Evolutionary conservation across 257 asterid species (phyloP), one percentile per base, ranked within the genome.

Genomic region (Fraxinus quadrangulata): DNA sequence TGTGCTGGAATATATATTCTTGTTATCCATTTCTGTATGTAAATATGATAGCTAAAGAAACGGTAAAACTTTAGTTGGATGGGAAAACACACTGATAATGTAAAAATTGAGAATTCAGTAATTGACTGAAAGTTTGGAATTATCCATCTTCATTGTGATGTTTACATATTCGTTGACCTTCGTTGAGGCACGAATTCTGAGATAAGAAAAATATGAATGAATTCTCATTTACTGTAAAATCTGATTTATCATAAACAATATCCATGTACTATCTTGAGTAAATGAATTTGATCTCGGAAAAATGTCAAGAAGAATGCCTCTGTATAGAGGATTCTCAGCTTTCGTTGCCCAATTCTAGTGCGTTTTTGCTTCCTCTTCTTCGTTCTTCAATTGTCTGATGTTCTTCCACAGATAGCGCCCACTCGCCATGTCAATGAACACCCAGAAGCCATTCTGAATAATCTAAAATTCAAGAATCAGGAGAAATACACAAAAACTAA

Each of bases 391-490:
- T 31, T 68, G 78, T 65, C 70, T 82, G 56, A 85, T 77, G 78
- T 84, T 85, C 79, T 85, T 82, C 93, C 88, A 84, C 74, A 87
- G 63, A 69, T 86, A 83, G 49, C 84, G 82, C 13, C 90, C 92
- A 68, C 83, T 87, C 2, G 89, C 90, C 92, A 89, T 89, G 75
- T 87, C 92, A 49, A 81, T 59, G 30, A 89, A 83, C 30, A 81
- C 81, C 84, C 88, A 86, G 74, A 88, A 80, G 30, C 86, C 89
- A 39, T 86, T 85, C 37, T 79, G 80, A 71, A 86, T 67, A 51
- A 74, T 75, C 89, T 82, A 67, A 73, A 54, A 33, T 12, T 61
- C 26, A 7, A 19, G 24, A 24, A 66, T 24, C 24, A 24, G 51
- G 54, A 70, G 13, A 76, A 42, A 6, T n/a, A 31, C 6, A 17